A percentile compares a stretch with the other conserved stretches of the same genome.
These are phyloP conservation scores for Podila minutissima DNA, from an alignment of 192 early-diverging fungal genomes.

Conservation along the genomic window DNA sequence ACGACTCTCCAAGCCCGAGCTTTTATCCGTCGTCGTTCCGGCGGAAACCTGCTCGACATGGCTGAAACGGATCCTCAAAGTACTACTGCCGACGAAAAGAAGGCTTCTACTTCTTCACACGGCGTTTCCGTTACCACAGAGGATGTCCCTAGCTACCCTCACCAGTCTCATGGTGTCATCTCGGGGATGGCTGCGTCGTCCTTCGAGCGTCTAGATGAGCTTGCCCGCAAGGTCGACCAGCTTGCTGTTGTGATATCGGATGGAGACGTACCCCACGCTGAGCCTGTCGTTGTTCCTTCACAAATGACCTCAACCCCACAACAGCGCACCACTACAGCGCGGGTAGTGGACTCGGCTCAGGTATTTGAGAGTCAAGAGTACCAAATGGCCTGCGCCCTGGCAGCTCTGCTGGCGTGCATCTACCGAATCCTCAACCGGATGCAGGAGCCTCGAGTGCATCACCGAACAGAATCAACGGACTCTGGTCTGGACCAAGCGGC, in stretches of 20 bases:
- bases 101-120: neutral
- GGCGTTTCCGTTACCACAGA: neutral
- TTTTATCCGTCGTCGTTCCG: conserved; percentile 19
- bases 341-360: conserved; percentile 18
- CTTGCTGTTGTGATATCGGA: conserved; percentile 9
- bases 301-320: neutral
- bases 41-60: neutral
- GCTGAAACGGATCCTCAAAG: neutral
- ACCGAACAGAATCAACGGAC: conserved; percentile 35
- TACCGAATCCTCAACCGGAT: conserved; percentile 59
- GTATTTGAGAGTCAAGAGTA: conserved; percentile 59
- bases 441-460: conserved; percentile 23
- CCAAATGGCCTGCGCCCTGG: conserved; percentile 64
- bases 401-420: conserved; percentile 58
- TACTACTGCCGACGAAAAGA: neutral
- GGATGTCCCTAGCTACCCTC: neutral
- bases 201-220: conserved; percentile 32
- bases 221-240: conserved; percentile 42
- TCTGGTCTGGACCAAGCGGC: conserved; percentile 45
- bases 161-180: conserved; percentile 3
- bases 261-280: neutral
- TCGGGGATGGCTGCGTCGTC: conserved; percentile 37
- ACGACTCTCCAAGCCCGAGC: conserved; percentile 41
- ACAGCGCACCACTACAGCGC: conserved; percentile 1
- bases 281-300: conserved; percentile 15